Percentiles rank a stretch among this genome's conserved stretches.
phyloP scores from a whole-genome alignment of 352 stramenopile genomes.

The Pythium coloratum region DNA sequence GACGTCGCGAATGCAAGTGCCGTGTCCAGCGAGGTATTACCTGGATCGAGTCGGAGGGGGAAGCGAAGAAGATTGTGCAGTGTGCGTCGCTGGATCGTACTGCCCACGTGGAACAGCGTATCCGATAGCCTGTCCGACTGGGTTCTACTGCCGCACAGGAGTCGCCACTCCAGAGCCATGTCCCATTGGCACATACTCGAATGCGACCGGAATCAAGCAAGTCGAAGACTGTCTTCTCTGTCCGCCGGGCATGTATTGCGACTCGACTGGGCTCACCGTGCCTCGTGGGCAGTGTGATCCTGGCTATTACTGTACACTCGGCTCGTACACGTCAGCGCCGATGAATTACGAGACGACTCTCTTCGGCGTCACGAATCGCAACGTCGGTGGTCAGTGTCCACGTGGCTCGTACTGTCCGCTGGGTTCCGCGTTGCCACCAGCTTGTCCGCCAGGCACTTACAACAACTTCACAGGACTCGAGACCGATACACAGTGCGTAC shows the following conservation, averaged over 20 bases:
- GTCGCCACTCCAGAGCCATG: conserved; percentile 78
- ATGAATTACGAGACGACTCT: conserved; percentile 73
- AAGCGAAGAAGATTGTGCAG: conserved; percentile 69
- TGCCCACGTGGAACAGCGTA: conserved; percentile 66
- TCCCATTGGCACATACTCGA: conserved; percentile 90
- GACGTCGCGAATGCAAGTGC: conserved; percentile 64
- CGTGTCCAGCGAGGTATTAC: conserved; percentile 80
- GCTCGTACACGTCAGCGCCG: conserved; percentile 89
- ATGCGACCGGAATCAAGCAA: conserved; percentile 63
- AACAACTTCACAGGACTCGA: conserved; percentile 77
- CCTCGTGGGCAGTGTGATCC: conserved; percentile 79
- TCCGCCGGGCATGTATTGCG: conserved; percentile 91
- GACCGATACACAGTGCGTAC: conserved; percentile 65
- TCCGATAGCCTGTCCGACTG: conserved; percentile 66
- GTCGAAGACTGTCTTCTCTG: conserved; percentile 88
- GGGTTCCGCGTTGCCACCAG: conserved; percentile 49
- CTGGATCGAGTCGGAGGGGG: conserved; percentile 56
- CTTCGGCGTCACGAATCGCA: conserved; percentile 62
- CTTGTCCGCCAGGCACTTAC: conserved; percentile 76
- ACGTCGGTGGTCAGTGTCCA: conserved; percentile 70
- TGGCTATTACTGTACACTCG: conserved; percentile 90
- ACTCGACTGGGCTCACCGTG: conserved; percentile 74
- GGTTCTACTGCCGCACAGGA: conserved; percentile 88
- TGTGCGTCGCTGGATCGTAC: conserved; percentile 71
- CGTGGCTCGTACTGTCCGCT: conserved; percentile 70